phyloP scores from a whole-genome alignment of 164 flowering plant genomes.

The Hamamelis virginiana region DNA sequence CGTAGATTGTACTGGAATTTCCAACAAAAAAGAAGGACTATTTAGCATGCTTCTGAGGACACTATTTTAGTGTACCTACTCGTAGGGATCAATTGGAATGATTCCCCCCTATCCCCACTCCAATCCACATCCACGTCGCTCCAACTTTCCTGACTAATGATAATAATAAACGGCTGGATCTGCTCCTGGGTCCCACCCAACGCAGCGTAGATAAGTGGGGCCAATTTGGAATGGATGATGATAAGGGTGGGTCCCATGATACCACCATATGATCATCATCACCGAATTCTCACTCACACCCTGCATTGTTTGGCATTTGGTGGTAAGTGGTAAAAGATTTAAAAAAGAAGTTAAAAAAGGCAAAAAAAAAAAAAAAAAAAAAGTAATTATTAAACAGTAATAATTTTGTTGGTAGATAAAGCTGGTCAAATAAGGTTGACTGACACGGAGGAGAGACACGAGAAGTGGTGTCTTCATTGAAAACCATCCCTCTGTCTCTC shows the following conservation, averaged over 20 bases:
- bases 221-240: conserved; percentile 7
- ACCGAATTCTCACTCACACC: background rate
- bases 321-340: no score
- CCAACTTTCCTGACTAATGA: no score
- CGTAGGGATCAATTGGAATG: no score
- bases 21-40: no score
- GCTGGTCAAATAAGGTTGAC: conserved; percentile 2
- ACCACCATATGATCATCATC: background rate
- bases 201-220: background rate
- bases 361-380: background rate
- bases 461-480: conserved; percentile 10
- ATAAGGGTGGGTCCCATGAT: background rate
- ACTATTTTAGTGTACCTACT: no score
- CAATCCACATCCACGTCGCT: no score
- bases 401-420: background rate
- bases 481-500: conserved; percentile 1
- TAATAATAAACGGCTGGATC: no score
- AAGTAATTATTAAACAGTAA: background rate
- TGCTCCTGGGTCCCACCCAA: background rate
- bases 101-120: no score
- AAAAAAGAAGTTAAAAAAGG: no score
- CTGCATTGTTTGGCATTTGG: background rate
- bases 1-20: no score
- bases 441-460: background rate
- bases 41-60: no score